Base-by-base conservation (phyloP, 805 yeast genomes). In the Kodamaea lidongshanica region DNA sequence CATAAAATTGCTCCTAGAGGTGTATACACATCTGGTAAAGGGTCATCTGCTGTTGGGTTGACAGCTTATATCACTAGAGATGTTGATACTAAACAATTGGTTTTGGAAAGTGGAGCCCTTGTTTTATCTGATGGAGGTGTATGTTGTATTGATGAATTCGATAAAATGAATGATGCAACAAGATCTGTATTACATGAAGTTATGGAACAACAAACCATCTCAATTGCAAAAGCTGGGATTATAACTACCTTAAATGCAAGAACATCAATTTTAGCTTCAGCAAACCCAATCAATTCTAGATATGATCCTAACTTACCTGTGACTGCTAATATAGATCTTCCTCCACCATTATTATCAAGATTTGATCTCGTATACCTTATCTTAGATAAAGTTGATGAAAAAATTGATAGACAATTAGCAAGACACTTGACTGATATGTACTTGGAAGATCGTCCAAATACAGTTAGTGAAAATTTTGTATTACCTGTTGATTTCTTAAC, bases 1-100 rank as follows among this genome's bases (percentile, higher is more conserved):
- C 98, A 92, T 61, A 85, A 88, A 49, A 92, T 92, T 44, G 94
- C 98, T 1, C 99, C 99, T 25, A 72, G 98, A 52, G 98, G 98
- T 44, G 85, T 92, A 22, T 92, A 88, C 58, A 92, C 99, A 4
- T 88, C 96, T 1, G 99, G 99, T 57, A 92, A 92, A 50, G 98
- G 98, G 30, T 87, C 96, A 1, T 92, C 98, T 18, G 99, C 99
- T 0, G 99, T 92, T 28, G 99, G 99, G 67, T 67, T 92, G 49
- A 92, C 99, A 1, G 98, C 99, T 0, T 92, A 92, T 54, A 80
- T 92, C 33, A 88, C 98, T 6, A 70, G 96, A 49, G 99, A 92
- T 54, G 71, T 83, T 16, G 97, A 92, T 48, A 86, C 97, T 0
- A 83, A 77, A 48, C 98, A 92, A 55, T 61, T 89, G 28, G 98